phyloP scores from a whole-genome alignment of 164 flowering plant species.

The Annona cherimola region DNA sequence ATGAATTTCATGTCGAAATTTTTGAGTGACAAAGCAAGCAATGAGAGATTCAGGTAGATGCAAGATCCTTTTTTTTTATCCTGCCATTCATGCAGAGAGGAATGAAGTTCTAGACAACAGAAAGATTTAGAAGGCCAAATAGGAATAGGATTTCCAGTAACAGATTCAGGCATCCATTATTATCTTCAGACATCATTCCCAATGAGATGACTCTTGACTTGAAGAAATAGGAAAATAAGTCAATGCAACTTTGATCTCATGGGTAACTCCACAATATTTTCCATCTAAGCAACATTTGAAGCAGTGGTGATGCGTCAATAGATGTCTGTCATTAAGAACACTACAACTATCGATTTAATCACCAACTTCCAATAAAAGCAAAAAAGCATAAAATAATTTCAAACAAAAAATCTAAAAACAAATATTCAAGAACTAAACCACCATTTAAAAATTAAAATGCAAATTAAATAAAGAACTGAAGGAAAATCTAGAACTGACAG shows the following conservation, averaged over 20 bases:
- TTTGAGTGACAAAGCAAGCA: neutral
- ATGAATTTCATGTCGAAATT: neutral
- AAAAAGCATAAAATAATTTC: no score
- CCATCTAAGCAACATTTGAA: neutral
- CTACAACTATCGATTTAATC: no score
- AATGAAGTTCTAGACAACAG: neutral
- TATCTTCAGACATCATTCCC: neutral
- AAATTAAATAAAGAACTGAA: no score
- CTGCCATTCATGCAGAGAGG: no score
- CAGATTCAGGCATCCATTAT: neutral
- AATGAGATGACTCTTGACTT: neutral
- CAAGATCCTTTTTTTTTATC: no score
- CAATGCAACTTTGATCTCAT: neutral
- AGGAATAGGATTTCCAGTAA: neutral
- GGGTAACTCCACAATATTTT: neutral
- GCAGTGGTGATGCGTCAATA: neutral
- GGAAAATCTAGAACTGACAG: no score
- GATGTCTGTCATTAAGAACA: no score
- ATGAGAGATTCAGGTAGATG: neutral
- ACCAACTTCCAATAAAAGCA: no score
- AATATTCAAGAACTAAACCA: no score
- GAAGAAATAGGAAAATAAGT: neutral
- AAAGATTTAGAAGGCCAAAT: neutral
- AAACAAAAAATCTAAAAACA: no score
- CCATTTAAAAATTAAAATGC: no score